Percentiles rank a stretch among this genome's conserved stretches.
phyloP scores from a whole-genome alignment of 1,139 yeast genomes.

The Magnusiomyces ingens region DNA sequence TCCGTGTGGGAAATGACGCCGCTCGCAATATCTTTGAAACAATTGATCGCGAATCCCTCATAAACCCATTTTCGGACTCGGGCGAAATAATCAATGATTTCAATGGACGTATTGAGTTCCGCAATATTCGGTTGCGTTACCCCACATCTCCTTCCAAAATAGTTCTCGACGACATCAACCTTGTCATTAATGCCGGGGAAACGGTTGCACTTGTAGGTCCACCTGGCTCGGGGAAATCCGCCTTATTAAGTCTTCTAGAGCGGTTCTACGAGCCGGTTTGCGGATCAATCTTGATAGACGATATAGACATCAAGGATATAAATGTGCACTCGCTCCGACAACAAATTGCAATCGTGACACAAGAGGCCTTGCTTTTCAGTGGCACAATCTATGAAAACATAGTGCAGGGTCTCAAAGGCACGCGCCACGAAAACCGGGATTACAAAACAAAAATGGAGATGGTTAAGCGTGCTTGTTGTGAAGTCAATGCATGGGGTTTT shows the following conservation, averaged over 20 bases:
- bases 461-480: constrained; percentile 34
- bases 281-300: constrained; percentile 65
- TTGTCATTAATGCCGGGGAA: constrained; percentile 61
- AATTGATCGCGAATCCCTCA: constrained; percentile 36
- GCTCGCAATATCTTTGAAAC: constrained; percentile 38
- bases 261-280: constrained; percentile 57
- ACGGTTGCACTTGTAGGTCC: constrained; percentile 88
- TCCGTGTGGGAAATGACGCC: constrained; percentile 37
- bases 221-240: constrained; percentile 93
- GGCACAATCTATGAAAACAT: constrained; percentile 77
- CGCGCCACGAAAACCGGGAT: constrained; percentile 42
- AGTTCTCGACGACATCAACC: constrained; percentile 56
- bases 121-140: constrained; percentile 63
- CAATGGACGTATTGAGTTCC: constrained; percentile 49
- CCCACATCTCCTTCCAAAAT: constrained; percentile 74
- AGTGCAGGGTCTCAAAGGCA: constrained; percentile 58
- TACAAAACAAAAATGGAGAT: constrained; percentile 30
- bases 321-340: constrained; percentile 68
- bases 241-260: constrained; percentile 65
- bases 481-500: constrained; percentile 40
- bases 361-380: constrained; percentile 78
- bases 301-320: constrained; percentile 50
- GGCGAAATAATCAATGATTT: constrained; percentile 24
- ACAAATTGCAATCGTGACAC: constrained; percentile 78
- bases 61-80: constrained; percentile 29